phyloP scores from a whole-genome alignment of 23 red algal genomes.

The Gracilaria domingensis region DNA sequence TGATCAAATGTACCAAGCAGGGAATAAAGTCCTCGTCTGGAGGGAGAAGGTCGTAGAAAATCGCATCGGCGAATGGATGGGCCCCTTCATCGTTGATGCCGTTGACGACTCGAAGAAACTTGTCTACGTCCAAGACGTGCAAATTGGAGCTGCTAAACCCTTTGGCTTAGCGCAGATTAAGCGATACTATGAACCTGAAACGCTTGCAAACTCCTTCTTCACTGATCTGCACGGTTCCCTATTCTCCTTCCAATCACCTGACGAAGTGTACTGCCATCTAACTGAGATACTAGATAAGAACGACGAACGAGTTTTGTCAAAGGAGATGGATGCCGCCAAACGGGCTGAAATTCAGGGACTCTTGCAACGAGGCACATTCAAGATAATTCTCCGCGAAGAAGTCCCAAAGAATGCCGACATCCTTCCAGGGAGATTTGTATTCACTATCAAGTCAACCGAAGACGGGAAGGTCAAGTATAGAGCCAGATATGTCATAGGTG shows the following conservation, averaged over 20 bases:
- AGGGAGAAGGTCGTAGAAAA: conserved; percentile 28
- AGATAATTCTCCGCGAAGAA: too few relatives aligned
- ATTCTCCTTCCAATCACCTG: neutral
- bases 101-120: conserved; percentile 16
- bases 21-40: conserved; percentile 14
- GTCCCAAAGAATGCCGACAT: too few relatives aligned
- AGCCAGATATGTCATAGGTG: conserved; percentile 26
- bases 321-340: too few relatives aligned
- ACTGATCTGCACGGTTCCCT: neutral
- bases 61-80: conserved; percentile 52
- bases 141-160: neutral
- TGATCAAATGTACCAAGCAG: neutral
- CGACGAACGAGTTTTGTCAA: too few relatives aligned
- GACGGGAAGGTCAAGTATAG: conserved; percentile 49
- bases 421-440: too few relatives aligned
- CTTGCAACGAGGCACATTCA: too few relatives aligned
- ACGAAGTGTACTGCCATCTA: neutral
- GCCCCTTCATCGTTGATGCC: neutral
- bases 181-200: neutral
- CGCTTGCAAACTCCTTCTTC: conserved; percentile 12
- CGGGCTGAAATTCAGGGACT: too few relatives aligned
- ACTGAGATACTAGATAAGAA: conserved; percentile 2
- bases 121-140: conserved; percentile 25
- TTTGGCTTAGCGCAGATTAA: conserved; percentile 27
- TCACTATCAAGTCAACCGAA: too few relatives aligned